Evolutionary conservation across 352 stramenopile species (phyloP).

Genomic region (Globisporangium cederbergense): DNA sequence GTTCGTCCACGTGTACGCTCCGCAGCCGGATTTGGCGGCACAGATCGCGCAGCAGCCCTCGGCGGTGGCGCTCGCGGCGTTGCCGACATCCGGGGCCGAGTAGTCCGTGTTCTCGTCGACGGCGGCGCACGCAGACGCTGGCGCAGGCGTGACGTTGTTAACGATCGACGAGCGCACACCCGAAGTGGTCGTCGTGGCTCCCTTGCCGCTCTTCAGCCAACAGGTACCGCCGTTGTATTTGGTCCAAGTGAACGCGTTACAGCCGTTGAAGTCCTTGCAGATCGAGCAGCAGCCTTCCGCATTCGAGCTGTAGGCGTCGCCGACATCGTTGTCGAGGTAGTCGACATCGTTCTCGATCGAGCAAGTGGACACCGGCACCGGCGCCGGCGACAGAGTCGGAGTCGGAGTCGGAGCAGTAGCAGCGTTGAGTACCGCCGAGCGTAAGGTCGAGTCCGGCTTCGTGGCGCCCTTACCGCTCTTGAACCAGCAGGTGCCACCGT

Average conservation of each 20-base stretch:
- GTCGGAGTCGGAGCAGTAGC: background rate
- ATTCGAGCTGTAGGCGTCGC: constrained; percentile 21
- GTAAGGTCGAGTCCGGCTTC: background rate
- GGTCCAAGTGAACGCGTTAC: constrained; percentile 47
- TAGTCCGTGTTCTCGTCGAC: constrained; percentile 22
- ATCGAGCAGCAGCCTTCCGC: constrained; percentile 37
- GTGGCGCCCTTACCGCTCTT: constrained; percentile 28
- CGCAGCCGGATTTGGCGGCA: constrained; percentile 22
- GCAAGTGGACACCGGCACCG: background rate
- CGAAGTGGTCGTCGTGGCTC: background rate
- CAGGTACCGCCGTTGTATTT: constrained; percentile 50
- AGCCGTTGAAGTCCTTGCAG: constrained; percentile 25
- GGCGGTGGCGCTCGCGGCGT: background rate
- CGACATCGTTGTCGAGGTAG: constrained; percentile 42
- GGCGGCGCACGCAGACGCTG: constrained; percentile 6
- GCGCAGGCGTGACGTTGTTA: constrained; percentile 1
- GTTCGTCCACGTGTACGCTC: constrained; percentile 53
- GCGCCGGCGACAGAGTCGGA: background rate
- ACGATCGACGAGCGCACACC: constrained; percentile 12
- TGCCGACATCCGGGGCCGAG: constrained; percentile 19
- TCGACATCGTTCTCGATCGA: constrained; percentile 26
- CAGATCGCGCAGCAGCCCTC: constrained; percentile 31
- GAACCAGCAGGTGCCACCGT: constrained; percentile 52
- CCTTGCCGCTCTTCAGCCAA: constrained; percentile 42
- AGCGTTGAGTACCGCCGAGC: constrained; percentile 4